Evolutionary conservation across 2,329 filamentous ascomycete species (phyloP), one percentile per base, ranked within the genome.

Genomic region (Macrophomina pseudophaseolina): DNA sequence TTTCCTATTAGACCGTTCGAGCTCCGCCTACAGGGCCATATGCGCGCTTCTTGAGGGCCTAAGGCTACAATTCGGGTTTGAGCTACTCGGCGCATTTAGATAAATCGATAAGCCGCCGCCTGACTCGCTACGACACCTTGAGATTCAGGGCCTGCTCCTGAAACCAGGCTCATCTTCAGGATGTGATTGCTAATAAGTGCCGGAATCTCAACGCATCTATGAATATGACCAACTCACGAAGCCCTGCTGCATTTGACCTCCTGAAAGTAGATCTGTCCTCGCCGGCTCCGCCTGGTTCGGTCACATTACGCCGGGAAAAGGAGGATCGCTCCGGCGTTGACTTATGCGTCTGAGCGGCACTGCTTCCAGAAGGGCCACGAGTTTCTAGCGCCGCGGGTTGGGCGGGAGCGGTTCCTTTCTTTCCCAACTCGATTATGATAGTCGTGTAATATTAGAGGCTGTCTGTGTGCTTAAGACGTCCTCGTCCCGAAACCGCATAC

Each of bases 401-500:
- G 40, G 11, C 56, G 58, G 58, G 58, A 62, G 46, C 46, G 58
- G 49, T 16, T 62, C 32, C 42, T 62, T 62, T 12, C 58, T 62
- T 58, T 40, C 58, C 56, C 44, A 49, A 49, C n/a, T 62, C 46
- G 58, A 62, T 62, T 62, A 28, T 62, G 58, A 62, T 62, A 62
- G 58, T 38, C 58, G 44, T 48, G 58, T 49, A 49, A 62, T 62
- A 62, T 62, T 62, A 32, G 42, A 38, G 6, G 58, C 30, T 7
- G 58, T 62, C 58, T 49, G 58, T 62, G 58, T 62, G 16, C 58
- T 62, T 62, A 62, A 38, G 44, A 62, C 32, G 33, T n/a, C 18
- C 44, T 49, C 58, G 58, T 62, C 58, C 58, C 58, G 58, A 40
- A 62, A 44, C 58, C 58, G 56, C 58, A 62, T 62, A 62, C 58